phyloP scores from a whole-genome alignment of 257 asterid genomes.

The Cynanchum wilfordii region DNA sequence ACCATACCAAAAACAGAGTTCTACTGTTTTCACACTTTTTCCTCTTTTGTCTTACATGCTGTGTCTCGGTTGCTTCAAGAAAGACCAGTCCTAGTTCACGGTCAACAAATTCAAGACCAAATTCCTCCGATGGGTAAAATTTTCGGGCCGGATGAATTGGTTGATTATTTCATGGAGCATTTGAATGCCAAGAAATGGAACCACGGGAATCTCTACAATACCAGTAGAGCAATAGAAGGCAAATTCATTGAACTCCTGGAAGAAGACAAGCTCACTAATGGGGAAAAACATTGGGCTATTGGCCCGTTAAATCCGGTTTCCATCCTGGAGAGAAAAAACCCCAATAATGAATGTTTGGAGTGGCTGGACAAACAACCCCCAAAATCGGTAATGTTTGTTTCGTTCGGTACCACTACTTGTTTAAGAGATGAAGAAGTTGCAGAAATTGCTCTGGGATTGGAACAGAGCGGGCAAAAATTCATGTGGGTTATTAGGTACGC shows the following conservation, averaged over 20 bases:
- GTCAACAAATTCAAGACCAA: background rate
- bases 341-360: background rate
- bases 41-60: constrained; percentile 26
- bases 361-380: constrained; percentile 7
- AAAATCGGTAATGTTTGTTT: constrained; percentile 13
- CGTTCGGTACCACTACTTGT: constrained; percentile 18
- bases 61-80: constrained; percentile 18
- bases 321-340: background rate
- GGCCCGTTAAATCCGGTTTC: constrained; percentile 52
- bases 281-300: constrained; percentile 39
- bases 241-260: constrained; percentile 26
- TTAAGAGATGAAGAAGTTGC: constrained; percentile 25
- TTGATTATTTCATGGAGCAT: background rate
- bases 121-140: constrained; percentile 8
- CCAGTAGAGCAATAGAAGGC: constrained; percentile 39
- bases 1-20: constrained; percentile 31
- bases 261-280: background rate
- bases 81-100: constrained; percentile 9
- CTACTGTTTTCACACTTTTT: constrained; percentile 41
- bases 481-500: constrained; percentile 55
- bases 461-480: constrained; percentile 31
- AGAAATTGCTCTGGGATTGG: constrained; percentile 41
- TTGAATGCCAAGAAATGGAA: background rate
- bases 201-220: constrained; percentile 39
- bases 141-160: background rate